These are phyloP conservation scores for Pugionium cornutum DNA, from an alignment of 345 rosid genomes.

Conservation along the genomic window DNA sequence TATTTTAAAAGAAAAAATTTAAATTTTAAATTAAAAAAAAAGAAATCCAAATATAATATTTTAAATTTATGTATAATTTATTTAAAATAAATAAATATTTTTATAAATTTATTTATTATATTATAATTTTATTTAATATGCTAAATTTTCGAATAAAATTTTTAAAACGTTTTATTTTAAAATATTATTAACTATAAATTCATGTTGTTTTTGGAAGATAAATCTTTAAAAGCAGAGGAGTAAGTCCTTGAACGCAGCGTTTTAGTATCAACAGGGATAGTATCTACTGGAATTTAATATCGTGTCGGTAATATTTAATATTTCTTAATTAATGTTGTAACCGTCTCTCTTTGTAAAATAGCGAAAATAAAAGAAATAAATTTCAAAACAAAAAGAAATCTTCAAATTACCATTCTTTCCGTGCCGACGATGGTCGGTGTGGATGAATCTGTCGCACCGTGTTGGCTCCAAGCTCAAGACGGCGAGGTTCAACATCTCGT, in stretches of 20 bases:
- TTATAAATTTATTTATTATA: no score
- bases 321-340: neutral
- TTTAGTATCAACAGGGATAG: neutral
- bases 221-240: no score
- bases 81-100: no score
- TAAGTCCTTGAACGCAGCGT: neutral
- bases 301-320: neutral
- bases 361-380: neutral
- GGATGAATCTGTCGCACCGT: slow-evolving; percentile 34
- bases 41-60: no score
- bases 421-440: slow-evolving; percentile 29
- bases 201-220: neutral
- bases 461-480: slow-evolving; percentile 22
- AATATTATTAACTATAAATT: no score
- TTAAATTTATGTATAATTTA: no score
- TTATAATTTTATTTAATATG: no score
- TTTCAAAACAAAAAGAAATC: neutral
- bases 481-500: slow-evolving; percentile 14
- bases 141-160: no score
- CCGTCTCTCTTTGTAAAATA: neutral
- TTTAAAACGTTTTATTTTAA: no score
- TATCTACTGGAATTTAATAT: neutral
- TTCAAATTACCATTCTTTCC: neutral
- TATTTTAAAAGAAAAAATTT: no score
- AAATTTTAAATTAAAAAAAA: no score